Conservation (phyloP, 1,284 basidiomycete species). For the Naganishia sp. region DNA sequence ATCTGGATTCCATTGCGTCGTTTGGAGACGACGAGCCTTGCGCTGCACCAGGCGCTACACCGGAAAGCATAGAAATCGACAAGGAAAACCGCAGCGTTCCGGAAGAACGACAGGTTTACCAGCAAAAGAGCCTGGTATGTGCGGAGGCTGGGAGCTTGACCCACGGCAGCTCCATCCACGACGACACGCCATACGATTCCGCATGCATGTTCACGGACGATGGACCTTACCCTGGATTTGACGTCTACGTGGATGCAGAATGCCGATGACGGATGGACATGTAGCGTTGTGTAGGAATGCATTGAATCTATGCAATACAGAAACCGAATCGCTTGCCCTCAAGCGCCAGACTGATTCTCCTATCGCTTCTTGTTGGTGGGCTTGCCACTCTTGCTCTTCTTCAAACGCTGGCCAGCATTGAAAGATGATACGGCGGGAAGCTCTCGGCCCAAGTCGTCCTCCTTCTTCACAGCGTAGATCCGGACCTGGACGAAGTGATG, state of each 20-base stretch:
- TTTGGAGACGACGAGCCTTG: background rate
- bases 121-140: too few species aligned
- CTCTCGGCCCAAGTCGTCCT: slow-evolving; percentile 85
- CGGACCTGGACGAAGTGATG: slow-evolving; percentile 60
- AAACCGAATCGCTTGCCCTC: background rate
- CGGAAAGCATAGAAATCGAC: background rate
- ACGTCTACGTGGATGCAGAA: slow-evolving; percentile 11
- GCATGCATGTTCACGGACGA: slow-evolving; percentile 6
- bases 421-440: slow-evolving; percentile 85
- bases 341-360: background rate
- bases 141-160: too few species aligned
- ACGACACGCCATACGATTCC: slow-evolving; percentile 1
- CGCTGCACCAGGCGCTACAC: background rate
- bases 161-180: too few species aligned
- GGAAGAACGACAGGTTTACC: background rate
- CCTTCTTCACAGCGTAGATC: slow-evolving; percentile 94
- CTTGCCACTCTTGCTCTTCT: slow-evolving; percentile 49
- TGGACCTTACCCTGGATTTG: slow-evolving; percentile 11
- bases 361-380: slow-evolving; percentile 26
- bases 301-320: background rate
- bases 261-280: background rate
- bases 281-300: background rate
- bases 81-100: background rate
- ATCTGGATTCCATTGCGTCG: slow-evolving; percentile 16
- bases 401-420: slow-evolving; percentile 79